Base-by-base conservation (phyloP, 2,329 filamentous ascomycete species). In the Lecanicillium sp. region DNA sequence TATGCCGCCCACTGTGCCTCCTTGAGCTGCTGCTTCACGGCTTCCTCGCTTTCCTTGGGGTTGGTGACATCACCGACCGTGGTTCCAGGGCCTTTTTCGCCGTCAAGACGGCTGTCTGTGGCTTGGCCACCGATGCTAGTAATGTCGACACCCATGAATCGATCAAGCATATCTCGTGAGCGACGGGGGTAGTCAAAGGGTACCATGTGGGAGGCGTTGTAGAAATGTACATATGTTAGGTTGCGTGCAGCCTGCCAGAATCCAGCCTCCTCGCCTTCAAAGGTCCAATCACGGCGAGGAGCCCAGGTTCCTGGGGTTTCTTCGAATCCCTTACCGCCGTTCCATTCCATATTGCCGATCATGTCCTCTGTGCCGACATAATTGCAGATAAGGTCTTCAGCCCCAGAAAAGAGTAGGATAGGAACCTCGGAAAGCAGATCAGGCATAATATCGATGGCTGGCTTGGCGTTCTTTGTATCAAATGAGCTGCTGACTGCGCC, bases 171-270 rank as follows among this genome's bases (percentile, higher is more conserved):
- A 58, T 96, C 92, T 45, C 90, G 78, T 15, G 81, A 84, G 44
- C 88, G 82, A 34, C 87, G 80, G 1, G 90, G 82, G 51, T 84
- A 85, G 60, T 98, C 90, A 54, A 92, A 96, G 1, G 92, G 94
- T 1, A 98, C 92, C 92, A 98, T 98, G 62, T 98, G 92, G 35
- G 85, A 94, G 13, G 87, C 80, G 59, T 98, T 94, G 68, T 94
- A 86, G 64, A 96, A 95, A 29, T 94, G 71, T 22, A 98, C 81
- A 56, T 98, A 98, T 1, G 92, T 95, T 44, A 98, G 65, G 62
- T 98, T 98, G 48, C 94, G 80, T 2, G 92, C 90, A 57, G 88
- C 78, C 61, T 98, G 94, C 71, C 90, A 98, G 55, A 94, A 86
- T 17, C 92, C 92, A 4, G 89, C 89, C 2, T 78, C 66, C 50